Conservation (phyloP, 192 early-diverging fungal species). For the Mortierella hygrophila region DNA sequence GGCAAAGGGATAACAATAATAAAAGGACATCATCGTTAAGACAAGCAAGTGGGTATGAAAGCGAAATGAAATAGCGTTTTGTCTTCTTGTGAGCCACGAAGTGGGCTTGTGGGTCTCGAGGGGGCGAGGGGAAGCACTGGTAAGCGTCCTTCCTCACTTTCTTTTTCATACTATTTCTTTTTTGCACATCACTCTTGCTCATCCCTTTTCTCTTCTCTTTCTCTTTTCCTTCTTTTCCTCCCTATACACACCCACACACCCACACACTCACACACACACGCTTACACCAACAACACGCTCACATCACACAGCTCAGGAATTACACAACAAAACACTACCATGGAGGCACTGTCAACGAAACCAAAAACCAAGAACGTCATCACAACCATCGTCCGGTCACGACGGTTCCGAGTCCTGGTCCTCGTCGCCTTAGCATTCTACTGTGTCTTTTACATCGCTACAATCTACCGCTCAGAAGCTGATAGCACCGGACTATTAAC, state of each 20-base stretch:
- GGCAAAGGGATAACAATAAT: no score
- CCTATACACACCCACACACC: no score
- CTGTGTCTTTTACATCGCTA: constrained; percentile 22
- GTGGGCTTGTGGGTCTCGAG: background rate
- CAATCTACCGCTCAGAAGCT: background rate
- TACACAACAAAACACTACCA: background rate
- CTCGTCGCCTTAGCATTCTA: constrained; percentile 20
- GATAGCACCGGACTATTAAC: background rate
- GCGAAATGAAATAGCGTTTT: no score
- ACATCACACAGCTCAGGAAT: background rate
- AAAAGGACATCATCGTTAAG: no score
- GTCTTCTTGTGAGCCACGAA: background rate
- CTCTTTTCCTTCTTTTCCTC: background rate
- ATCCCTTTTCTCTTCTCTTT: background rate
- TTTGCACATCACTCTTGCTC: background rate
- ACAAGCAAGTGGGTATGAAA: no score
- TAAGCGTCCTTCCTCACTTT: background rate
- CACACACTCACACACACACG: background rate
- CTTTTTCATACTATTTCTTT: no score
- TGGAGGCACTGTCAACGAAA: constrained; percentile 19
- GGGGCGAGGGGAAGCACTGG: no score
- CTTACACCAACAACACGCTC: background rate
- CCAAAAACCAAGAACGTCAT: constrained; percentile 19
- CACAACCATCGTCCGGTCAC: constrained; percentile 28
- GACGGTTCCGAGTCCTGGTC: constrained; percentile 26